Base-by-base conservation (phyloP, 176 grass and related monocot genomes). In the Poa pratensis region DNA sequence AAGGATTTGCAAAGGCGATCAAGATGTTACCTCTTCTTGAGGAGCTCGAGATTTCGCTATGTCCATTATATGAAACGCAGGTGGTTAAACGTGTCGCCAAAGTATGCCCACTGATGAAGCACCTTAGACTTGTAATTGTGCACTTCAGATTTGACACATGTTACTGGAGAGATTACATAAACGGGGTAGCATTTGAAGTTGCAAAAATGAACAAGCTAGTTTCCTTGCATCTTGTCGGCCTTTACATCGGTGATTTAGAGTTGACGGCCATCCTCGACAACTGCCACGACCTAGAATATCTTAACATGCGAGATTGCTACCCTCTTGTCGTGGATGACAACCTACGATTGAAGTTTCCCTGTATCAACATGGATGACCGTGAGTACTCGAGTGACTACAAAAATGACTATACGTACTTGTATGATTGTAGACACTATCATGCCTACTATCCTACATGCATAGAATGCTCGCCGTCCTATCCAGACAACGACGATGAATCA, bases 221-320 rank as follows among this genome's bases (percentile, higher is more conserved):
- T 69, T 39, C 65, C 65, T 69, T 69, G 65, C 65, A 69, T 69
- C 66, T 69, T 69, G 34, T 69, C 9, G 32, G 18, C 32, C 34
- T 20, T n/a, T 12, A 18, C 18, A 9, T 69, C 34, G 34, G 37
- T 18, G 37, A 10, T 20, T 0, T 40, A 69, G 66, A 32, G 19
- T 2, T 69, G 34, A 19, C 2, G 19, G 34, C 66, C 66, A 69
- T 69, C 5, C 18, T 69, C 20, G 18, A 69, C 1, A 69, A 37
- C 65, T 69, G 34, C 34, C 34, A 20, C 1, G 18, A n/a, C 34
- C 66, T 69, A n/a, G 34, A 69, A 34, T 69, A 69, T 18, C 66
- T 69, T 2, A 69, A 69, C 66, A 69, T 69, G 66, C 34, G 66
- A 40, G 3, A 40, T 19, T 69, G 66, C 9, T n/a, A 15, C 34